A percentile compares a stretch with the other conserved stretches of the same genome.
These are phyloP conservation scores for Capsella bursapastoris DNA, from an alignment of 345 rosid species.

Conservation along the genomic window DNA sequence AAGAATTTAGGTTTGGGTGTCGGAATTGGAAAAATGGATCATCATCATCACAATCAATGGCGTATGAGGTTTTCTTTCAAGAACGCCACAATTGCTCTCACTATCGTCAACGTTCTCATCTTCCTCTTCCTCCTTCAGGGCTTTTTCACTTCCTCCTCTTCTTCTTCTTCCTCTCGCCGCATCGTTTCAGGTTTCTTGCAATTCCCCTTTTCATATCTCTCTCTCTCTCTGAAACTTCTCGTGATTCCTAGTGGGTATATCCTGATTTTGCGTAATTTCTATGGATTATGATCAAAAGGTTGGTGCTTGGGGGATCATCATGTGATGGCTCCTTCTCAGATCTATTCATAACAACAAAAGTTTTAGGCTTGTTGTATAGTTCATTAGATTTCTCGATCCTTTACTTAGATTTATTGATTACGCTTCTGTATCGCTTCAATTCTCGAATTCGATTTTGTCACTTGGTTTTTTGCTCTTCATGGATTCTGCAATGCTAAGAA, in stretches of 20 bases:
- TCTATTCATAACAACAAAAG: slow-evolving; percentile 6
- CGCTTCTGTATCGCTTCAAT: neutral
- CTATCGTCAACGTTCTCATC: slow-evolving; percentile 57
- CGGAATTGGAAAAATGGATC: slow-evolving; percentile 19
- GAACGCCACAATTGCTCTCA: slow-evolving; percentile 71
- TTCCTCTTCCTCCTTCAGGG: slow-evolving; percentile 67
- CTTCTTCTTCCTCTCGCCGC: slow-evolving; percentile 48
- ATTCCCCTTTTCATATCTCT: neutral
- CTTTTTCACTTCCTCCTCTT: slow-evolving; percentile 56
- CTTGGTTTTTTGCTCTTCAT: neutral
- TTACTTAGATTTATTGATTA: neutral
- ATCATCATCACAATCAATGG: slow-evolving; percentile 54
- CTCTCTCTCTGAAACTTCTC: neutral
- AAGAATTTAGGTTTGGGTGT: neutral
- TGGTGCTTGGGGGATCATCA: slow-evolving; percentile 25
- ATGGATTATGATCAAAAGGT: slow-evolving; percentile 13
- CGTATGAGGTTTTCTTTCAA: slow-evolving; percentile 74
- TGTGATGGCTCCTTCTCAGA: slow-evolving; percentile 30
- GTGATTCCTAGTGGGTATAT: slow-evolving; percentile 18
- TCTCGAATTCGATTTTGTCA: neutral
- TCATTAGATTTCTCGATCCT: slow-evolving; percentile 5
- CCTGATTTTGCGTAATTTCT: neutral
- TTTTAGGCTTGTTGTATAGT: slow-evolving; percentile 4
- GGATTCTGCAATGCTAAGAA: neutral
- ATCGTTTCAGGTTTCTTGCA: slow-evolving; percentile 52